Evolutionary conservation across 352 stramenopile species (phyloP).

Genomic region (Discostella stelligera): DNA sequence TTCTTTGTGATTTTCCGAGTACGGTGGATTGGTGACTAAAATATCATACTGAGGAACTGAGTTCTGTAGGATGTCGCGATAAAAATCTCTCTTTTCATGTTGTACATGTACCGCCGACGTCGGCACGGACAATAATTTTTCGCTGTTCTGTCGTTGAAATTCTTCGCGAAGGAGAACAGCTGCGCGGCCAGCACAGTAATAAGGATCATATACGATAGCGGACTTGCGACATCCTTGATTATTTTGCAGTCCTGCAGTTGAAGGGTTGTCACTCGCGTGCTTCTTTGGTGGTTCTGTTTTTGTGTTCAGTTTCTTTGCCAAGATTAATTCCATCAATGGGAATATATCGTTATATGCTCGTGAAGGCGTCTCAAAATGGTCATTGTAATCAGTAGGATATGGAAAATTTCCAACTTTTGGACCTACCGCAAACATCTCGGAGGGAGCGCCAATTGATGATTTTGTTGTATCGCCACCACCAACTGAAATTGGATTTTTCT

Average conservation of each 20-base stretch:
- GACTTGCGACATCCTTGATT: slow-evolving; percentile 6
- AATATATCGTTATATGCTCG: slow-evolving; percentile 73
- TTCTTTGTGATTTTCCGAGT: slow-evolving; percentile 76
- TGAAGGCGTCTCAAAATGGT: slow-evolving; percentile 79
- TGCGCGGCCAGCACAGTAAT: slow-evolving; percentile 70
- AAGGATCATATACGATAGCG: slow-evolving; percentile 72
- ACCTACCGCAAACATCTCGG: background rate
- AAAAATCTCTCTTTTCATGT: slow-evolving; percentile 79
- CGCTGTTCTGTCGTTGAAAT: slow-evolving; percentile 22
- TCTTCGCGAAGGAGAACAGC: slow-evolving; percentile 20
- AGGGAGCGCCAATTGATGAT: background rate
- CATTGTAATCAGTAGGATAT: slow-evolving; percentile 77
- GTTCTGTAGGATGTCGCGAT: slow-evolving; percentile 62
- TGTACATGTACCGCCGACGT: slow-evolving; percentile 19
- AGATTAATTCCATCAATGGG: slow-evolving; percentile 54
- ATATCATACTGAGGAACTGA: slow-evolving; percentile 62
- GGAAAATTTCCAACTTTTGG: slow-evolving; percentile 22
- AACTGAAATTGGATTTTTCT: background rate
- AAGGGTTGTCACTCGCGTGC: too few species aligned
- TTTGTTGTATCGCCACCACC: background rate
- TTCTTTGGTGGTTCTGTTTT: slow-evolving; percentile 14
- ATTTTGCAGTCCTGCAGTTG: slow-evolving; percentile 1
- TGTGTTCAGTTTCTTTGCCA: slow-evolving; percentile 7
- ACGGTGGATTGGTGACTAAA: slow-evolving; percentile 80
- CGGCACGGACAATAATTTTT: too few species aligned